Evolutionary conservation across 2,329 filamentous ascomycete genomes (phyloP), one percentile per base, ranked within the genome.

Genomic region (Sporothrix pallida): DNA sequence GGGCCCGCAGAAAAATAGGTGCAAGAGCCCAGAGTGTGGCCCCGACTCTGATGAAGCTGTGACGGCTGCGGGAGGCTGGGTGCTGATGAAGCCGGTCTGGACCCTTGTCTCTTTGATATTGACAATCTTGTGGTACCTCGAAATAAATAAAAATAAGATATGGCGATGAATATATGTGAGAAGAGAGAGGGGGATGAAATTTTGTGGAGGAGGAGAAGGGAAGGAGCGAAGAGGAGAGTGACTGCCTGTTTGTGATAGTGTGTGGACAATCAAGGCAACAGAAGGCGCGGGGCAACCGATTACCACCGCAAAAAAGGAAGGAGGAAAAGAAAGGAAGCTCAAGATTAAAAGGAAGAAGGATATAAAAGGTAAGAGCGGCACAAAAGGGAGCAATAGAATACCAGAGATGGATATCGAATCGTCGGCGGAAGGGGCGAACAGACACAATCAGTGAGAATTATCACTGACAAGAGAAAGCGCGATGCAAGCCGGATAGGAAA

Each of bases 401-500:
- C 50, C 12, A 20, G 5, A 60, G 70, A 70, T 26, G 13, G 63
- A 65, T 68, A 70, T 31, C 54, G 52, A 52, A 54, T 15, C 56
- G 60, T 48, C 65, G 50, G n/a, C 26, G 52, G 69, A 70, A 60
- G 48, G 58, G 58, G 70, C 72, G 44, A 56, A 42, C 60, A 48
- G 20, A 56, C 26, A 17, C 56, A 72, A 42, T 44, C 58, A 62
- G 63, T 54, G n/a, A 73, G 60, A 56, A 65, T 44, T n/a, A 17
- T 23, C 52, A 54, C 60, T 46, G 52, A 58, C 52, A 60, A 31
- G n/a, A 68, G 62, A 48, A 60, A 20, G 23, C 48, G 42, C 63
- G 52, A 56, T 60, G 58, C 44, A 69, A 74, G 71, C 71, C 72
- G 74, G 75, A 75, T 56, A 74, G 74, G 75, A 58, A 76, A 76